These are phyloP conservation scores for Moringa oleifera DNA, from an alignment of 345 rosid species.

Conservation along the genomic window DNA sequence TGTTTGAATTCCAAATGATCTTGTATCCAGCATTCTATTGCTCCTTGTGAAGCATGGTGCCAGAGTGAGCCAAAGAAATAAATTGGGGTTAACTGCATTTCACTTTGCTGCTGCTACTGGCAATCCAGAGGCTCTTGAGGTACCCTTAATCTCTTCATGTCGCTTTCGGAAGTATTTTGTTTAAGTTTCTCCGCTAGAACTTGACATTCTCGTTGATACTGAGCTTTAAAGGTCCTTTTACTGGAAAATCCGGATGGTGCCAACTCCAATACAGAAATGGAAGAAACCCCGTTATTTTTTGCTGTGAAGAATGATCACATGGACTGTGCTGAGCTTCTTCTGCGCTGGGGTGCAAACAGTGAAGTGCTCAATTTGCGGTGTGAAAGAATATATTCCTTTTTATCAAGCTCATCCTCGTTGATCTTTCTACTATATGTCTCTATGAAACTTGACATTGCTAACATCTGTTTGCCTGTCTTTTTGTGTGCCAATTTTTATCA, in stretches of 20 bases:
- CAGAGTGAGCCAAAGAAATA: conserved; percentile 48
- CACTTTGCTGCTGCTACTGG: conserved; percentile 82
- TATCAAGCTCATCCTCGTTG: neutral
- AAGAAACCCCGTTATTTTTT: conserved; percentile 80
- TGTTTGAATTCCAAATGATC: conserved; percentile 7
- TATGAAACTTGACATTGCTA: conserved; percentile 1
- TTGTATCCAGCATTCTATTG: conserved; percentile 47
- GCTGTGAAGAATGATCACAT: conserved; percentile 70
- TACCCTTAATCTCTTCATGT: conserved; percentile 18
- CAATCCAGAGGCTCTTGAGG: conserved; percentile 65
- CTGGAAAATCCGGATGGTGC: conserved; percentile 43
- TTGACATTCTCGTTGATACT: conserved; percentile 16
- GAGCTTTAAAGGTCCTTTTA: conserved; percentile 45
- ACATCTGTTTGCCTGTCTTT: conserved; percentile 12
- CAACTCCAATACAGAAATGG: conserved; percentile 46
- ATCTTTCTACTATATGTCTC: conserved; percentile 4
- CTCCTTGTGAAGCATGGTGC: conserved; percentile 64
- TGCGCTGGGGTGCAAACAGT: conserved; percentile 55
- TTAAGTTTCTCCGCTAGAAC: conserved; percentile 2
- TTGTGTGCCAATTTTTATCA: conserved; percentile 9
- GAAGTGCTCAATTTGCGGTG: conserved; percentile 80
- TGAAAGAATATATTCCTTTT: conserved; percentile 20
- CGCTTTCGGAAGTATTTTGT: neutral
- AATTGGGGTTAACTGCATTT: conserved; percentile 60
- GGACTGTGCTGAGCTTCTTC: conserved; percentile 70